These are phyloP conservation scores for Panaeolus papilionaceus DNA, from an alignment of 768 basidiomycete species.

Conservation along the genomic window DNA sequence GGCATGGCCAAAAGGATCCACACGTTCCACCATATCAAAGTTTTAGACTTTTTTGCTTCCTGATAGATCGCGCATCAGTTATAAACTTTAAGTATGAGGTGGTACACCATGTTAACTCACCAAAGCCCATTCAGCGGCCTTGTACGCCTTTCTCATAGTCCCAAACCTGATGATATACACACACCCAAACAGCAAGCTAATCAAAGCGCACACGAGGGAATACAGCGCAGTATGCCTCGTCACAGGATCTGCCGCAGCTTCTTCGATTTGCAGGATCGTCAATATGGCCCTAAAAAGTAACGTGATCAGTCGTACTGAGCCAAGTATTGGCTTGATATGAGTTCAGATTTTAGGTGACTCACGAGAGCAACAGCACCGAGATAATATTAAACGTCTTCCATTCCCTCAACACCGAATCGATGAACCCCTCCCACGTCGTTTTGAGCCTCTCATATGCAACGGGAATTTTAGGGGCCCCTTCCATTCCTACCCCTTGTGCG, in stretches of 20 bases:
- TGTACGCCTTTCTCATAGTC: slow-evolving; percentile 62
- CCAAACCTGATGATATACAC: slow-evolving; percentile 65
- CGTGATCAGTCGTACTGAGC: neutral
- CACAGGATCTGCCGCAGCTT: slow-evolving; percentile 52
- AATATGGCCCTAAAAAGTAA: slow-evolving; percentile 29
- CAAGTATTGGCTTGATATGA: no score
- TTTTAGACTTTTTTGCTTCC: slow-evolving; percentile 52
- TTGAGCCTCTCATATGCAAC: slow-evolving; percentile 41
- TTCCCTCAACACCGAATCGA: slow-evolving; percentile 28
- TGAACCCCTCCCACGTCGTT: slow-evolving; percentile 30
- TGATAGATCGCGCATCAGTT: slow-evolving; percentile 25
- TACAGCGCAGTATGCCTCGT: slow-evolving; percentile 58
- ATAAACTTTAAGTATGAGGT: neutral
- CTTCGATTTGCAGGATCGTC: slow-evolving; percentile 34
- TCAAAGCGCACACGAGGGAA: slow-evolving; percentile 59
- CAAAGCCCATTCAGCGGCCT: slow-evolving; percentile 65
- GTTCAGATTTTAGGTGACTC: neutral
- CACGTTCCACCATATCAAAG: slow-evolving; percentile 57
- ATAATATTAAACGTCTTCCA: slow-evolving; percentile 31
- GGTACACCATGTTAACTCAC: slow-evolving; percentile 31
- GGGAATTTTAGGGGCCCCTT: neutral
- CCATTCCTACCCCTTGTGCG: neutral
- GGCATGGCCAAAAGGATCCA: slow-evolving; percentile 74
- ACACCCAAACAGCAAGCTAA: slow-evolving; percentile 64
- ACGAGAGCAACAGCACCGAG: slow-evolving; percentile 28